phyloP scores from a whole-genome alignment of 2,329 filamentous ascomycete species.

The Cucurbitaria berberidis region DNA sequence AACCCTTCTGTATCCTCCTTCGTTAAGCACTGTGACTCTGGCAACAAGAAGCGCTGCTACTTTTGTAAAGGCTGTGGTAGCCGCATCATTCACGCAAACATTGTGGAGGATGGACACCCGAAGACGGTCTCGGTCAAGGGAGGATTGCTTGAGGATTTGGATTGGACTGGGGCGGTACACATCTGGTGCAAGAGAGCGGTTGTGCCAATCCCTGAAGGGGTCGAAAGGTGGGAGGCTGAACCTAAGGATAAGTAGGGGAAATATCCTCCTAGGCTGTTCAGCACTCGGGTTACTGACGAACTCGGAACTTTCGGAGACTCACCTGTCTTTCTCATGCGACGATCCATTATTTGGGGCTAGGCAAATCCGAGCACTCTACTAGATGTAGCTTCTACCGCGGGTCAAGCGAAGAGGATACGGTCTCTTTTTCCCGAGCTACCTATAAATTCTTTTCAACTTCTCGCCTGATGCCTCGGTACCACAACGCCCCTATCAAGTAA shows the following conservation, averaged over 20 bases:
- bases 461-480: neutral
- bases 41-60: constrained; percentile 33
- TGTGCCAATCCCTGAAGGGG: constrained; percentile 70
- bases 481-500: neutral
- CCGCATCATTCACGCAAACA: constrained; percentile 67
- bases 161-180: constrained; percentile 56
- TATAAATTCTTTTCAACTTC: neutral
- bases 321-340: too few relatives aligned
- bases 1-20: constrained; percentile 32
- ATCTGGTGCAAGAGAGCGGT: constrained; percentile 73
- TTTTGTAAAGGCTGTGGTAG: constrained; percentile 65
- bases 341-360: neutral
- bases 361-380: neutral
- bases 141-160: constrained; percentile 67
- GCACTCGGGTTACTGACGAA: neutral
- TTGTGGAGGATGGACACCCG: constrained; percentile 41
- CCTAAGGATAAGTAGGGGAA: constrained; percentile 40
- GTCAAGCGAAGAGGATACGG: neutral
- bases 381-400: neutral
- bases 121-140: constrained; percentile 66
- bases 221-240: constrained; percentile 63
- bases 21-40: constrained; percentile 26
- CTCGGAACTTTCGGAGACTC: neutral
- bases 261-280: neutral
- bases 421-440: neutral